Evolutionary conservation across 1,284 basidiomycete genomes (phyloP).

Genomic region (Leccinum subatratum): DNA sequence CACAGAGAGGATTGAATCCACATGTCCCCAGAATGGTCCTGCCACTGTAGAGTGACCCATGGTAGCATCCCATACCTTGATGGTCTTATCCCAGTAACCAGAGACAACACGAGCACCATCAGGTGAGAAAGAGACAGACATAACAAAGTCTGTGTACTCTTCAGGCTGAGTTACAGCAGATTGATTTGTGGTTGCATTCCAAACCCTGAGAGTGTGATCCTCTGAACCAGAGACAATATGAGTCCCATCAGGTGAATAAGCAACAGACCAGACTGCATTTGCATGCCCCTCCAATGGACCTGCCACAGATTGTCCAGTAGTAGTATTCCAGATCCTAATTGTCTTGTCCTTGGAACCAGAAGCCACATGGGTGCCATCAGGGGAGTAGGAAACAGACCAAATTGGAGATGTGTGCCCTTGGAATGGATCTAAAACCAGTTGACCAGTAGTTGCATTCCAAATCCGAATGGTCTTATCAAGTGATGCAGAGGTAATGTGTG

Average conservation of each 20-base stretch:
- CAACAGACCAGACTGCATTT: not conserved
- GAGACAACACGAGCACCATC: not conserved
- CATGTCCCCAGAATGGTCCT: not conserved
- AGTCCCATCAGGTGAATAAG: not conserved
- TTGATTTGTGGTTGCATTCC: not conserved
- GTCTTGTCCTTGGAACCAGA: not conserved
- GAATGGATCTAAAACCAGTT: not conserved
- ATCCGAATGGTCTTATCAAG: not conserved
- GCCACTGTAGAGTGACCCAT: not conserved
- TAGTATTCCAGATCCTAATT: not conserved
- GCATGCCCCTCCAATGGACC: not conserved
- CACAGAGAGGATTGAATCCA: not conserved
- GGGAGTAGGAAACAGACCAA: not conserved
- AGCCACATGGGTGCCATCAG: not conserved
- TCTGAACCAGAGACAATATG: constrained; percentile 1
- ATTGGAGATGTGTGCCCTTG: not conserved
- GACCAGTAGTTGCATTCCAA: not conserved
- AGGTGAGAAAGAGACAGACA: not conserved
- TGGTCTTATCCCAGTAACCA: not conserved
- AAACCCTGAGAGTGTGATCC: not conserved
- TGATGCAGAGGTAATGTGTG: not conserved
- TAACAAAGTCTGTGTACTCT: not conserved
- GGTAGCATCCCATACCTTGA: not conserved
- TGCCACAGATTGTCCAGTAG: not conserved
- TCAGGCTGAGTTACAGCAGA: not conserved